Conservation (phyloP, 2,329 filamentous ascomycete species). For the Penicillium corylophilum region DNA sequence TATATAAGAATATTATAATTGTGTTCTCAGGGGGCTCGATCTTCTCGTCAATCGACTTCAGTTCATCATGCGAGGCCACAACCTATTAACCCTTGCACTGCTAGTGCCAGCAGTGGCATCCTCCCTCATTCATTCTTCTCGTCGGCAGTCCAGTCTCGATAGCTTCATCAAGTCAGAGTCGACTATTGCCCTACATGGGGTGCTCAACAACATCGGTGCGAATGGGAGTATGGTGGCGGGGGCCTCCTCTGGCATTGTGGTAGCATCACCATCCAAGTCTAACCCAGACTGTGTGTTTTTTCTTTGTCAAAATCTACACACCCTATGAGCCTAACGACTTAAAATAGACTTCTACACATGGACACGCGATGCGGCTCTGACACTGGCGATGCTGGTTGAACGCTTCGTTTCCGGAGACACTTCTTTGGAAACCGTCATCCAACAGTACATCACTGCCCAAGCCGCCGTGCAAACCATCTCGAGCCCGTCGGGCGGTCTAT, state of each 20-base stretch:
- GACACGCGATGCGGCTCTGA: constrained; percentile 7
- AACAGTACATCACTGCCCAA: constrained; percentile 67
- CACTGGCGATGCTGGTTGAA: constrained; percentile 2
- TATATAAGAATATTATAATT: too few relatives aligned
- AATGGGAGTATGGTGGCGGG: background rate
- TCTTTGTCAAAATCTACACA: too few relatives aligned
- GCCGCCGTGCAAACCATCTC: constrained; percentile 63
- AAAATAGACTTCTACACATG: constrained; percentile 4
- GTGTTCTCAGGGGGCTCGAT: background rate
- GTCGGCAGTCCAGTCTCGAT: constrained; percentile 2
- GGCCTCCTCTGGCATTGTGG: constrained; percentile 5
- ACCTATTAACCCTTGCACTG: constrained; percentile 5
- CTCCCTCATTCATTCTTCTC: constrained; percentile 1
- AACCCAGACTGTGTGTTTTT: constrained; percentile 7
- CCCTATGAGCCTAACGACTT: background rate
- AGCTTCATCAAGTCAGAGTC: constrained; percentile 5
- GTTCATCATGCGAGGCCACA: constrained; percentile 1
- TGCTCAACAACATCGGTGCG: constrained; percentile 6
- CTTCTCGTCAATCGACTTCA: too few relatives aligned
- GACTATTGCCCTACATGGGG: constrained; percentile 2
- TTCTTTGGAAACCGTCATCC: constrained; percentile 58
- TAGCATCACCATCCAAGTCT: constrained; percentile 7
- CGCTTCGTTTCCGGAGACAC: constrained; percentile 52
- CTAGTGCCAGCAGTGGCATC: constrained; percentile 3
- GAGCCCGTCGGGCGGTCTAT: constrained; percentile 64